phyloP scores from a whole-genome alignment of 2,329 filamentous ascomycete genomes.

The Nigrospora oryzae region DNA sequence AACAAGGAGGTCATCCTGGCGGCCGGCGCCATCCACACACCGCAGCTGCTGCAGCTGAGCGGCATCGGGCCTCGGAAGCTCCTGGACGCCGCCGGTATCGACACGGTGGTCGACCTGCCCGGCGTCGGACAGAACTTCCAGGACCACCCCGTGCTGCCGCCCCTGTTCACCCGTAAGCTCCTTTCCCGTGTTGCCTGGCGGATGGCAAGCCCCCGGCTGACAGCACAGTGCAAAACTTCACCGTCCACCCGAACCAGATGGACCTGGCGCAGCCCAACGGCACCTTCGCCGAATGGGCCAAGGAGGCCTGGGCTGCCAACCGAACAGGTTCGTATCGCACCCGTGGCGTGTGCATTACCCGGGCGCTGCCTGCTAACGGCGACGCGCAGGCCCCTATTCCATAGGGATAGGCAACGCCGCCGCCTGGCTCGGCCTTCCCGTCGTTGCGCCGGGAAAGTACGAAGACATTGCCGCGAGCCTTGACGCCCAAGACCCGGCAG shows the following conservation, averaged over 20 bases:
- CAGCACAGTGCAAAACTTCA: conserved; percentile 10
- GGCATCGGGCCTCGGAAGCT: conserved; percentile 29
- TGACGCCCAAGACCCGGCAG: conserved; percentile 20
- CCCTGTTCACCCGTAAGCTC: conserved; percentile 11
- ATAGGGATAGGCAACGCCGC: not conserved
- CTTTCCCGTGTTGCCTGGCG: not conserved
- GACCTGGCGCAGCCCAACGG: not conserved
- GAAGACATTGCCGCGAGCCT: conserved; percentile 15
- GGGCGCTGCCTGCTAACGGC: too few species aligned
- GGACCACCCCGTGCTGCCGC: conserved; percentile 28
- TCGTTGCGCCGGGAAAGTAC: conserved; percentile 22
- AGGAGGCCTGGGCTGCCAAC: conserved; percentile 3
- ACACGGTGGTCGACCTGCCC: conserved; percentile 30
- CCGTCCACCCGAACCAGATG: not conserved
- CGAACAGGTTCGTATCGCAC: conserved; percentile 10
- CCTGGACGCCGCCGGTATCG: conserved; percentile 31
- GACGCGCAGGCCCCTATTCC: conserved; percentile 14
- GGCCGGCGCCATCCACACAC: conserved; percentile 30
- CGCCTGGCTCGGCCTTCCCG: conserved; percentile 13
- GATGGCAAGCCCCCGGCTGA: not conserved
- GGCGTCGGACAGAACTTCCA: conserved; percentile 41
- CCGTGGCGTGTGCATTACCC: too few species aligned
- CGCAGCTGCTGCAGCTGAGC: conserved; percentile 25
- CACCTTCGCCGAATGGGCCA: not conserved
- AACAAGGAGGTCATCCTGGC: conserved; percentile 33